Base-by-base conservation (phyloP, 208 protist genomes). In the Tritrichomonas foetus region DNA sequence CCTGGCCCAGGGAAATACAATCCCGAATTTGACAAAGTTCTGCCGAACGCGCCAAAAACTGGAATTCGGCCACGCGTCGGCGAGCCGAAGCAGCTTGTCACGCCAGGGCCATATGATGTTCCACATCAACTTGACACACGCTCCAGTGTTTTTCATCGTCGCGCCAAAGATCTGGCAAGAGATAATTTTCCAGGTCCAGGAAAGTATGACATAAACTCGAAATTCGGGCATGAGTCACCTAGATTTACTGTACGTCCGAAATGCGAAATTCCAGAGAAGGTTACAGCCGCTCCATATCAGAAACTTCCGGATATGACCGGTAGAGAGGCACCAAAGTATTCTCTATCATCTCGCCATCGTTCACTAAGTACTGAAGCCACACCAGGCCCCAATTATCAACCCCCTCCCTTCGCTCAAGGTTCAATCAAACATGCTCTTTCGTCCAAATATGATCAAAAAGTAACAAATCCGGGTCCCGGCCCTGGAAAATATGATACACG, bases 341-440 rank as follows among this genome's bases (percentile, higher is more conserved):
- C 41, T 8, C 39, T 89, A 14, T 44, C 41, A 3, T 57, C 44
- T 39, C 41, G 78, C 2, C 16, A 20, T 39, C 9, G 3, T 16
- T 25, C 33, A 36, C 2, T 3, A 39, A 33, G 41, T 20, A 39
- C 25, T n/a, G 78, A 61, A 0, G 33, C 78, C 53, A 55, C 47
- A 22, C 78, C 78, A 89, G 78, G 78, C 22, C 78, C 78, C 25
- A 89, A 89, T 61, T 89, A 89, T 89, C 25, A 57, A 20, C 78
- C 78, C 8, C 78, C 78, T 57, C 14, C 33, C 33, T 89, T 89
- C 36, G 78, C n/a, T 16, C 27, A 16, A 39, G 25, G 41, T 16
- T 53, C 47, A 0, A 25, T 27, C 3, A 61, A 20, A 39, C 33
- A 33, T 89, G 25, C 78, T 16, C 44, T 89, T 36, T 22, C 33